These are phyloP conservation scores for Gossypium lobatum DNA, from an alignment of 441 rosid genomes.

Conservation along the genomic window DNA sequence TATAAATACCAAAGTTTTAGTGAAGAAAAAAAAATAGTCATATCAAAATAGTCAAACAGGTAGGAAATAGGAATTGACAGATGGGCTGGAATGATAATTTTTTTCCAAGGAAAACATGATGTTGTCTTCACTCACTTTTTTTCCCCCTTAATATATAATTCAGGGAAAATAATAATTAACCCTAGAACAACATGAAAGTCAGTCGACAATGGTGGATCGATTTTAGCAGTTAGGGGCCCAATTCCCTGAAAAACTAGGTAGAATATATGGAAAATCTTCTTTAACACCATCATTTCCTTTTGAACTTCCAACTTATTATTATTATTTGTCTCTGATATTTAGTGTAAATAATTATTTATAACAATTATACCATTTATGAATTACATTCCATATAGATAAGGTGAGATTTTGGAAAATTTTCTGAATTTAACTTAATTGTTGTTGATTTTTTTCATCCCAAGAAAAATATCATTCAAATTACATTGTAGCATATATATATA, in stretches of 20 bases:
- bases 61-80: conserved; percentile 10
- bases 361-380: too few relatives aligned
- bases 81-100: neutral
- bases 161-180: neutral
- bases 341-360: too few relatives aligned
- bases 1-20: conserved; percentile 1
- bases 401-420: neutral
- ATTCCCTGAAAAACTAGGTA: conserved; percentile 8
- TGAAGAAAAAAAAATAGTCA: neutral
- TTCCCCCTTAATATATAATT: neutral
- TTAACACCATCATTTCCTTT: too few relatives aligned
- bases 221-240: conserved; percentile 11
- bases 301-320: too few relatives aligned
- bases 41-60: conserved; percentile 13
- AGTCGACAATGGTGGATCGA: conserved; percentile 8
- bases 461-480: too few relatives aligned
- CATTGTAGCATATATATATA: too few relatives aligned
- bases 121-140: conserved; percentile 24
- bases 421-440: neutral
- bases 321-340: too few relatives aligned
- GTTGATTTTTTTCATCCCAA: neutral
- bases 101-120: conserved; percentile 21
- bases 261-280: neutral
- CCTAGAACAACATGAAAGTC: conserved; percentile 17
- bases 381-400: neutral